phyloP scores from a whole-genome alignment of 768 basidiomycete genomes.

The Macrolepiota albuminosa region DNA sequence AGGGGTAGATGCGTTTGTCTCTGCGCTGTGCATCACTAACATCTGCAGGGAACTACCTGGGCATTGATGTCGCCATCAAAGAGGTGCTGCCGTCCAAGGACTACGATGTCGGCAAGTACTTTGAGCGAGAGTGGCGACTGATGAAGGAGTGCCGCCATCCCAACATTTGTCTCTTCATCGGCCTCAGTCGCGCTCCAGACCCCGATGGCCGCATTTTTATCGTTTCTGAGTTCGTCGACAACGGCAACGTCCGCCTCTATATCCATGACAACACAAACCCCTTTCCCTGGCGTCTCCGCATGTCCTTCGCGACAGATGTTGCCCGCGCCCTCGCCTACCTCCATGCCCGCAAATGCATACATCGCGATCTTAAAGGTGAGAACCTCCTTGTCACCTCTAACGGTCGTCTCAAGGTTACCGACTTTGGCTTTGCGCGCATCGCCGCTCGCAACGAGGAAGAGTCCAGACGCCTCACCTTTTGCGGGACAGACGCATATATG shows the following conservation, averaged over 20 bases:
- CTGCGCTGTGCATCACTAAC: not conserved
- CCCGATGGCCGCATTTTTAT: conserved; percentile 88
- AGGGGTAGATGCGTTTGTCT: conserved; percentile 46
- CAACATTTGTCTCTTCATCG: conserved; percentile 91
- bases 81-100: conserved; percentile 89
- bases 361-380: conserved; percentile 94
- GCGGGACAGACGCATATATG: conserved; percentile 94
- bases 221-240: conserved; percentile 92
- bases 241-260: conserved; percentile 86
- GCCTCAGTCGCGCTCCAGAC: conserved; percentile 74
- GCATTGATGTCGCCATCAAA: conserved; percentile 94
- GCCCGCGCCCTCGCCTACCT: conserved; percentile 95
- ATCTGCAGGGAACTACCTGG: conserved; percentile 77
- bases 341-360: conserved; percentile 87
- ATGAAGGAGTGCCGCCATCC: conserved; percentile 96
- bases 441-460: conserved; percentile 91
- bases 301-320: conserved; percentile 95
- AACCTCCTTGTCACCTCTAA: conserved; percentile 95
- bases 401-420: conserved; percentile 94
- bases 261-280: conserved; percentile 81
- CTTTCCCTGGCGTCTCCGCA: conserved; percentile 89
- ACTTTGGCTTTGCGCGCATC: conserved; percentile 96
- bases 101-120: conserved; percentile 96
- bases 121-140: conserved; percentile 96
- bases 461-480: conserved; percentile 77